Conservation (phyloP, 1,139 yeast species). For the Debaryomyces sp. region DNA sequence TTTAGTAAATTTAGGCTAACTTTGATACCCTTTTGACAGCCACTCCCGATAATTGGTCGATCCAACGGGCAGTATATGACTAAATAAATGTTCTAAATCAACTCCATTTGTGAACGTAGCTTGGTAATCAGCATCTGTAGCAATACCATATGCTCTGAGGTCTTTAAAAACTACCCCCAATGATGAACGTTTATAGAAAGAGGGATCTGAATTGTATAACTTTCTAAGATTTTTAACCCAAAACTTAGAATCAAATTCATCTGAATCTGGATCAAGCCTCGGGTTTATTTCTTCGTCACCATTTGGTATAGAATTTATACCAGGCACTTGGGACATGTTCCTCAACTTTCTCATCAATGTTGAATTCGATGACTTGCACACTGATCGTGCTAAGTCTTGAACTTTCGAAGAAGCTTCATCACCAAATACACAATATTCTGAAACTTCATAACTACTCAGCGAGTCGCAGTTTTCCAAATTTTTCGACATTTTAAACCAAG, state of each 20-base stretch:
- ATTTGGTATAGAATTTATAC: neutral
- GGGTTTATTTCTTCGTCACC: conserved; percentile 12
- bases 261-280: conserved; percentile 19
- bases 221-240: conserved; percentile 31
- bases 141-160: conserved; percentile 21
- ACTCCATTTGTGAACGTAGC: conserved; percentile 12
- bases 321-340: conserved; percentile 7
- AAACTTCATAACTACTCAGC: conserved; percentile 9
- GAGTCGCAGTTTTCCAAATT: neutral
- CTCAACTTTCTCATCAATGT: conserved; percentile 1
- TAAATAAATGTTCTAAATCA: too few relatives aligned
- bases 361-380: conserved; percentile 23
- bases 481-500: neutral
- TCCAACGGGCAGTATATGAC: too few relatives aligned
- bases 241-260: conserved; percentile 21
- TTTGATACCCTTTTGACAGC: too few relatives aligned
- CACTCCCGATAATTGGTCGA: too few relatives aligned
- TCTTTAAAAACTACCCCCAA: conserved; percentile 22
- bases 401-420: conserved; percentile 29
- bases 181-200: conserved; percentile 21
- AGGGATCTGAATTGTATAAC: conserved; percentile 25
- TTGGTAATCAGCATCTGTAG: conserved; percentile 21
- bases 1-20: too few relatives aligned
- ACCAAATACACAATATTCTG: conserved; percentile 31
- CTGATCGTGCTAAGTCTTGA: conserved; percentile 33